Evolutionary conservation across 164 flowering plant genomes (phyloP).

Genomic region (Aristolochia californica): DNA sequence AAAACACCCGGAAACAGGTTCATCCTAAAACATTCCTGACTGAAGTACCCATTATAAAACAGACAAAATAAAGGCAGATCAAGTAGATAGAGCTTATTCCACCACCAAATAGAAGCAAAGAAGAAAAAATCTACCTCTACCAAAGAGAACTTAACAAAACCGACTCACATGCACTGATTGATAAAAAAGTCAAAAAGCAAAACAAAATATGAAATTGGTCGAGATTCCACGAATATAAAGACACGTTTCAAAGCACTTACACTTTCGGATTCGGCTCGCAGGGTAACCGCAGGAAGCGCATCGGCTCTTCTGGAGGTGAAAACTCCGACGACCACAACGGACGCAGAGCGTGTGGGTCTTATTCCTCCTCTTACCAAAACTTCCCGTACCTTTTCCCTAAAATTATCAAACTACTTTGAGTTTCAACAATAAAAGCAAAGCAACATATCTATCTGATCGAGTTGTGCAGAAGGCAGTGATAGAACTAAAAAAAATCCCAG

Average conservation of each 20-base stretch:
- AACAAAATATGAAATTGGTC: not conserved
- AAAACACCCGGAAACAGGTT: too few species aligned
- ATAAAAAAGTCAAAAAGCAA: not conserved
- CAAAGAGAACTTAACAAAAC: not conserved
- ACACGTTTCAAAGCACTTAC: slow-evolving; percentile 7
- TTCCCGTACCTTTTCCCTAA: slow-evolving; percentile 39
- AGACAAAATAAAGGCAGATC: not conserved
- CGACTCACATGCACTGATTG: not conserved
- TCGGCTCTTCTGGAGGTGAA: slow-evolving; percentile 43
- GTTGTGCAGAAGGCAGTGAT: not conserved
- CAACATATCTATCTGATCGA: not conserved
- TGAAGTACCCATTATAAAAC: not conserved
- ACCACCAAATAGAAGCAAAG: too few species aligned
- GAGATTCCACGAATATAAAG: not conserved
- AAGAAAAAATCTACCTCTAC: too few species aligned
- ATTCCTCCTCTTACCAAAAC: slow-evolving; percentile 44
- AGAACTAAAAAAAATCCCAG: not conserved
- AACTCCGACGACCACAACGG: slow-evolving; percentile 40
- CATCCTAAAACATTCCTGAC: too few species aligned
- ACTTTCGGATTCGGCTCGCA: slow-evolving; percentile 26
- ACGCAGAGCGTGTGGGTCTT: slow-evolving; percentile 45
- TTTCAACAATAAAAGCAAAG: not conserved
- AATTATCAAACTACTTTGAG: not conserved
- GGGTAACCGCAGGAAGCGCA: slow-evolving; percentile 38
- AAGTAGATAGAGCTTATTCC: not conserved